These are phyloP conservation scores for Talaromyces borbonicus DNA, from an alignment of 495 filamentous ascomycete species.

Conservation along the genomic window DNA sequence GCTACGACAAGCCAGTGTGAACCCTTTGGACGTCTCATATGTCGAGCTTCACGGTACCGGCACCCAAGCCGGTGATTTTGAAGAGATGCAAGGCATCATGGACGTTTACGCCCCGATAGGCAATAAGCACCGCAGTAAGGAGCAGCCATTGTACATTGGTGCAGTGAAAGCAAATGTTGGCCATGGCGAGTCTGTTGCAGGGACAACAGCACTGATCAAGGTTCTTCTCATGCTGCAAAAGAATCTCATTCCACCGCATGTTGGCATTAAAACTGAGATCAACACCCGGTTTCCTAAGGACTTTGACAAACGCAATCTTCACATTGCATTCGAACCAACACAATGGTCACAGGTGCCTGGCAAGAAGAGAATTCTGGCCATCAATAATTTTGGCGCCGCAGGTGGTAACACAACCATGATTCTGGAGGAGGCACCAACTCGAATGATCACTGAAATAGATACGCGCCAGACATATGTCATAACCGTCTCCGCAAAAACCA, in stretches of 20 bases:
- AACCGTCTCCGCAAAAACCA: constrained; percentile 25
- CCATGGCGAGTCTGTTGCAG: constrained; percentile 29
- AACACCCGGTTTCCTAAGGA: constrained; percentile 21
- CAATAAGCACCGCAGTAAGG: constrained; percentile 2
- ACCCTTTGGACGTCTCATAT: constrained; percentile 39
- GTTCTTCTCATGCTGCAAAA: constrained; percentile 23
- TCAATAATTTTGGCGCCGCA: constrained; percentile 25
- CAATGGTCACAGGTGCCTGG: constrained; percentile 14
- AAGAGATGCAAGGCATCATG: constrained; percentile 21
- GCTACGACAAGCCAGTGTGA: constrained; percentile 30
- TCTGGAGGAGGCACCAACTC: constrained; percentile 24
- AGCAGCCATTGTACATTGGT: constrained; percentile 17
- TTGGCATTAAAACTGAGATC: constrained; percentile 34
- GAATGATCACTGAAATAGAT: constrained; percentile 11
- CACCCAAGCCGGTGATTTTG: constrained; percentile 31
- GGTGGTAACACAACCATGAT: constrained; percentile 27
- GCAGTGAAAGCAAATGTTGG: constrained; percentile 32
- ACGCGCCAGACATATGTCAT: constrained; percentile 19
- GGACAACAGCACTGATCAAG: constrained; percentile 24
- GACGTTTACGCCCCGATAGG: constrained; percentile 18
- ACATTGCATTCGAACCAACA: constrained; percentile 22
- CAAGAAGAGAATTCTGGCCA: constrained; percentile 12
- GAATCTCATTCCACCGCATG: constrained; percentile 25
- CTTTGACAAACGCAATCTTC: constrained; percentile 19
- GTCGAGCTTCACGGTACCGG: constrained; percentile 44